phyloP scores from a whole-genome alignment of 1,284 basidiomycete genomes.

The Trichosporon sp. region DNA sequence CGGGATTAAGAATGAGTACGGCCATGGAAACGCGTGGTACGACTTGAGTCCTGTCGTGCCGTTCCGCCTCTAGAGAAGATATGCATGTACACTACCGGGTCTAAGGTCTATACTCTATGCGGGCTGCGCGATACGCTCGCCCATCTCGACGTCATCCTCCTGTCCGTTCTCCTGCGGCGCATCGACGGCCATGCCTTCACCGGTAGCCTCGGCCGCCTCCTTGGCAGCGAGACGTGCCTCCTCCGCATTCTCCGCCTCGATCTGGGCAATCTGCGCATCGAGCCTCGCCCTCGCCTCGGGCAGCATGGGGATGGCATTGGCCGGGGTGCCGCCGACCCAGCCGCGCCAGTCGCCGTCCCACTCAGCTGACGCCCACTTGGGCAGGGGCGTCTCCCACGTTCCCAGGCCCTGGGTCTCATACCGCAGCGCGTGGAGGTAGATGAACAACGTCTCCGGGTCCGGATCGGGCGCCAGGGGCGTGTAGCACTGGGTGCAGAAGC shows the following conservation, averaged over 20 bases:
- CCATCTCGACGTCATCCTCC: neutral
- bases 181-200: neutral
- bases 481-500: conserved; percentile 78
- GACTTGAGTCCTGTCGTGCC: conserved; percentile 38
- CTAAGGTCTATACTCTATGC: neutral
- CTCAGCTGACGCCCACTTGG: conserved; percentile 54
- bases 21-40: conserved; percentile 38
- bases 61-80: conserved; percentile 7
- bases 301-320: conserved; percentile 20
- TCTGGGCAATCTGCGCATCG: neutral
- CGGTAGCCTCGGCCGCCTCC: neutral
- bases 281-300: conserved; percentile 6
- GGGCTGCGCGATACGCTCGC: conserved; percentile 2
- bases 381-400: conserved; percentile 55
- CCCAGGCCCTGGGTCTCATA: conserved; percentile 64
- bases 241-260: neutral
- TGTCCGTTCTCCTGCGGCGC: neutral
- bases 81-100: conserved; percentile 13
- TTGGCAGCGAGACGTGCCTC: neutral
- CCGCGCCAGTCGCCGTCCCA: conserved; percentile 58
- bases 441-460: conserved; percentile 83
- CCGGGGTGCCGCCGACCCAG: conserved; percentile 43
- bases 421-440: conserved; percentile 85
- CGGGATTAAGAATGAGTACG: conserved; percentile 39
- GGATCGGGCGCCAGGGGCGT: conserved; percentile 88